Percentiles rank a stretch among this genome's conserved stretches.
Conservation (phyloP, 2,329 filamentous ascomycete species). For the Colletotrichum somersetense region DNA sequence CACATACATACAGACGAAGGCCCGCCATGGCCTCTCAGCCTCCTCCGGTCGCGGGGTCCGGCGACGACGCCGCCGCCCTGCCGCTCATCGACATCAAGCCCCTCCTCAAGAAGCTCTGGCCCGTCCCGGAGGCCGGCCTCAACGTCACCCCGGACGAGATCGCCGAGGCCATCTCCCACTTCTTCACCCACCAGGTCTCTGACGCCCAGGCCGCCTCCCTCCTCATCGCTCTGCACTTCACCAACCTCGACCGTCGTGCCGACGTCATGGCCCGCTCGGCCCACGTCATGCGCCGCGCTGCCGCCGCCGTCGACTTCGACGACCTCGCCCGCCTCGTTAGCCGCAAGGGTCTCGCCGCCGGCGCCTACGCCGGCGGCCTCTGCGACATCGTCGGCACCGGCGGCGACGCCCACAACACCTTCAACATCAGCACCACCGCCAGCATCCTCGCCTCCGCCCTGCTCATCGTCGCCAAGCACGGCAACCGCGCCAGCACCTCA, state of each 20-base stretch:
- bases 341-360: slow-evolving; percentile 72
- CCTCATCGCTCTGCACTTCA: slow-evolving; percentile 92
- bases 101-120: slow-evolving; percentile 80
- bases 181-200: slow-evolving; percentile 92
- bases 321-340: slow-evolving; percentile 72
- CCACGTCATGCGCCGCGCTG: slow-evolving; percentile 84
- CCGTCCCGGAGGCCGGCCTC: slow-evolving; percentile 56
- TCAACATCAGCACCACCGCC: slow-evolving; percentile 96
- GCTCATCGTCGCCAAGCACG: slow-evolving; percentile 92
- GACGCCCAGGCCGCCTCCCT: slow-evolving; percentile 89
- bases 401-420: slow-evolving; percentile 96
- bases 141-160: slow-evolving; percentile 82
- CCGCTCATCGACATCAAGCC: slow-evolving; percentile 72
- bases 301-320: slow-evolving; percentile 76
- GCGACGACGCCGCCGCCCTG: slow-evolving; percentile 46
- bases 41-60: slow-evolving; percentile 46
- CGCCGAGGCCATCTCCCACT: slow-evolving; percentile 87
- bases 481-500: slow-evolving; percentile 94
- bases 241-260: slow-evolving; percentile 83
- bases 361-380: slow-evolving; percentile 84
- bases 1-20: background rate
- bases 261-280: slow-evolving; percentile 91
- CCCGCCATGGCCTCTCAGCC: slow-evolving; percentile 50
- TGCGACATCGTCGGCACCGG: slow-evolving; percentile 98
- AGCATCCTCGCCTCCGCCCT: slow-evolving; percentile 91